A percentile compares a stretch with the other conserved stretches of the same genome.
phyloP scores from a whole-genome alignment of 345 rosid genomes.

The Populus nigra region DNA sequence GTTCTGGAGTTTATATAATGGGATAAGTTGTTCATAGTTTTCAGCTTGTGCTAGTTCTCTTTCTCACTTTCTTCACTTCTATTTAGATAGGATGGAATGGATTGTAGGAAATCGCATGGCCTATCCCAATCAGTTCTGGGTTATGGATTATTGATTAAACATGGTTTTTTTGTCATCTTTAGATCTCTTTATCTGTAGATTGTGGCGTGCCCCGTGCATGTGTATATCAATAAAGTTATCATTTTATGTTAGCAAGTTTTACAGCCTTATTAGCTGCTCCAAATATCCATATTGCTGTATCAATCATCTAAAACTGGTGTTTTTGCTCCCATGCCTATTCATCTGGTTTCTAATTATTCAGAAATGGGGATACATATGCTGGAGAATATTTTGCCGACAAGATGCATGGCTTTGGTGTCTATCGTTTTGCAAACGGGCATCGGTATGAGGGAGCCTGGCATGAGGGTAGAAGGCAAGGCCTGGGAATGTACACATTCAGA shows the following conservation, averaged over 20 bases:
- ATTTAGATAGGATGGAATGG: not conserved
- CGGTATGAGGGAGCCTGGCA: conserved; percentile 98
- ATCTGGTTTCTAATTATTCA: conserved; percentile 16
- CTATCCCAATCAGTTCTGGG: not conserved
- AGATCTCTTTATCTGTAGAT: not conserved
- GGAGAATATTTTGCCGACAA: conserved; percentile 98
- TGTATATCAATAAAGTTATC: not conserved
- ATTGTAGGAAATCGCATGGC: not conserved
- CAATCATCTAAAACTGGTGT: not conserved
- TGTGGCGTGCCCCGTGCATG: not conserved
- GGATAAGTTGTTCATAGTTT: not conserved
- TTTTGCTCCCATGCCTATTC: not conserved
- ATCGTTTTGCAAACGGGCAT: conserved; percentile 84
- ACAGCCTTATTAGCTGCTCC: not conserved
- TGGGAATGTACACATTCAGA: conserved; percentile 92
- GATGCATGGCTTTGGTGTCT: conserved; percentile 96
- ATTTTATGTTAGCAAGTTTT: not conserved
- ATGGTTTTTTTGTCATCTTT: not conserved
- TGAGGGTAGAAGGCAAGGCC: conserved; percentile 95
- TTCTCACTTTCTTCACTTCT: not conserved
- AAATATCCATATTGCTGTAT: not conserved
- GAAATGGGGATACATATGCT: conserved; percentile 90
- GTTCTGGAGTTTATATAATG: not conserved
- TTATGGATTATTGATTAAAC: not conserved
- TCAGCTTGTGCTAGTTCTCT: not conserved